A percentile compares a stretch with the other conserved stretches of the same genome.
phyloP scores from a whole-genome alignment of 164 flowering plant genomes.

The Brasenia schreberi region DNA sequence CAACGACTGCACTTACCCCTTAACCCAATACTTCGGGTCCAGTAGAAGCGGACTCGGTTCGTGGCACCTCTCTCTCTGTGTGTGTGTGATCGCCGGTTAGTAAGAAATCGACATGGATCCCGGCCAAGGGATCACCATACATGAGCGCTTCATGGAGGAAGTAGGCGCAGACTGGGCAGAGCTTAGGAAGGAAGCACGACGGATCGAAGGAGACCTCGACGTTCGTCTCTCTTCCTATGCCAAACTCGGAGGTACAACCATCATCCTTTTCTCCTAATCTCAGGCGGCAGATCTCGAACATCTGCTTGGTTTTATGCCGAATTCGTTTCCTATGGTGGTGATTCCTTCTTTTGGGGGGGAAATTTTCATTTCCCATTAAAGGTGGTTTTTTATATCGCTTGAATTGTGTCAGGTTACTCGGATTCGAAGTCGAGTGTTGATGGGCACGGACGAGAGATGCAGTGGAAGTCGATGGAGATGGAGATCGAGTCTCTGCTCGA shows the following conservation, averaged over 20 bases:
- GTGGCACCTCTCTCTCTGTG: too few species aligned
- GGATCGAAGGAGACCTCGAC: conserved; percentile 10
- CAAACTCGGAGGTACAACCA: conserved; percentile 5
- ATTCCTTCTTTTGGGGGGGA: neutral
- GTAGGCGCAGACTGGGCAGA: conserved; percentile 6
- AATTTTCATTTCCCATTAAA: neutral
- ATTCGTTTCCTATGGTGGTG: too few species aligned
- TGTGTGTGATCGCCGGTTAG: too few species aligned
- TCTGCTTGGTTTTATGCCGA: neutral
- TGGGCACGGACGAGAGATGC: conserved; percentile 1
- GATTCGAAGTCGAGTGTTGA: neutral
- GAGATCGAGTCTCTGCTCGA: conserved; percentile 9
- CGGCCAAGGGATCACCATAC: neutral
- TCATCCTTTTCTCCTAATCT: neutral
- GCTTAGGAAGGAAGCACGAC: conserved; percentile 7
- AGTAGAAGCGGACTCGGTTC: too few species aligned
- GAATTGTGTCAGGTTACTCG: neutral
- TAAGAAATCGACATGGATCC: too few species aligned
- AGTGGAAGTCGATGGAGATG: conserved; percentile 9
- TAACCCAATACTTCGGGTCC: too few species aligned
- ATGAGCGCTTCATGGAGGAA: conserved; percentile 1
- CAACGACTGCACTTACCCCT: too few species aligned
- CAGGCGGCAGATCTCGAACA: neutral
- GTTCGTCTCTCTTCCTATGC: conserved; percentile 9
- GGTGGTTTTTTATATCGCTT: neutral